phyloP scores from a whole-genome alignment of 169 alveolate species.

The Eimeria acervulina region DNA sequence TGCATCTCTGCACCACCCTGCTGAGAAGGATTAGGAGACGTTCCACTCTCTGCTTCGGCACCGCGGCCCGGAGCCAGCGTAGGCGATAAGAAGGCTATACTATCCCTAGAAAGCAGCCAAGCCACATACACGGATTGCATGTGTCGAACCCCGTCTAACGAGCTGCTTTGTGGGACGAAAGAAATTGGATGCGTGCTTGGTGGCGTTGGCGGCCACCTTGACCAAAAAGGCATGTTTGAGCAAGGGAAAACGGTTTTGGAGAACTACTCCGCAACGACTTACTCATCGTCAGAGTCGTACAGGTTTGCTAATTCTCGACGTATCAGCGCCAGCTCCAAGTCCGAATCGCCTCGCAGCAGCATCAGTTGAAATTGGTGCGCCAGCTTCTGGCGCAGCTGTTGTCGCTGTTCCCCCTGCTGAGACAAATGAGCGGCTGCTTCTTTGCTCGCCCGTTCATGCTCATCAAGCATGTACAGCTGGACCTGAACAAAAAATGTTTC shows the following conservation, averaged over 20 bases:
- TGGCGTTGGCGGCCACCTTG: neutral
- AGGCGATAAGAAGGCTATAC: conserved; percentile 69
- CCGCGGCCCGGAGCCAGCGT: conserved; percentile 69
- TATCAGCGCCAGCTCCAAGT: conserved; percentile 64
- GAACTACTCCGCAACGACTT: neutral
- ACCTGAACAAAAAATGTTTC: neutral
- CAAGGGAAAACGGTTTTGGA: neutral
- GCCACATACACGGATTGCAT: neutral
- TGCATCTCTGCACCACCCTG: conserved; percentile 25
- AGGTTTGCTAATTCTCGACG: conserved; percentile 69
- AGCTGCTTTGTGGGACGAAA: neutral
- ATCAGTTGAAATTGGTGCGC: conserved; percentile 67
- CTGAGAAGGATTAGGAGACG: conserved; percentile 24
- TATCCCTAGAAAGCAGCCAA: conserved; percentile 22
- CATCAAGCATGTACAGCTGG: conserved; percentile 73
- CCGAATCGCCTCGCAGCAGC: conserved; percentile 78
- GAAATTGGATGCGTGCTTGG: neutral
- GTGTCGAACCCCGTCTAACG: neutral
- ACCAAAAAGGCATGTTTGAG: neutral
- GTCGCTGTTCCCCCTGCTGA: conserved; percentile 76
- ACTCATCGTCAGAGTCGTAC: conserved; percentile 71
- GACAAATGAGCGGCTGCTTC: conserved; percentile 75
- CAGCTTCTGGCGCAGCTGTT: conserved; percentile 75
- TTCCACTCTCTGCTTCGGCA: conserved; percentile 10
- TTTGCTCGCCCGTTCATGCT: conserved; percentile 76